Conservation (phyloP, 192 early-diverging fungal species). For the Coemansia sp. region DNA sequence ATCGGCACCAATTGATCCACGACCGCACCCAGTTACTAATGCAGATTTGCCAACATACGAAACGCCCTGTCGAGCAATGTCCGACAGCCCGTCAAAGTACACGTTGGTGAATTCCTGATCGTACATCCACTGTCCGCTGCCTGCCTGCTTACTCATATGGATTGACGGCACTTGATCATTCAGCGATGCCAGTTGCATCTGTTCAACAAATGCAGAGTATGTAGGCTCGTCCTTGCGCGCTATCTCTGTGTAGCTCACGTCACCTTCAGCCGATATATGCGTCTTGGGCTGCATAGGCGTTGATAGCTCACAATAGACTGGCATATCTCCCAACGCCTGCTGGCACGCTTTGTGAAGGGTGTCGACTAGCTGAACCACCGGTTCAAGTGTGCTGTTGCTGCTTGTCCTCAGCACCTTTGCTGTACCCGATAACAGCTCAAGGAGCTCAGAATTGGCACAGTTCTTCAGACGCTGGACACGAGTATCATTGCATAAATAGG, state of each 20-base stretch:
- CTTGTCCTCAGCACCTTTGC: conserved; percentile 56
- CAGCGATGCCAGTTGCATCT: conserved; percentile 54
- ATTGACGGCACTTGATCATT: conserved; percentile 21
- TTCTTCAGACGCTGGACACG: conserved; percentile 68
- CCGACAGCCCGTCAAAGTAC: conserved; percentile 73
- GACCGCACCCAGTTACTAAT: conserved; percentile 88
- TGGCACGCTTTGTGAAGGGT: conserved; percentile 74
- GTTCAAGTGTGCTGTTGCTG: conserved; percentile 66
- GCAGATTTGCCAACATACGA: conserved; percentile 80
- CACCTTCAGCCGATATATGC: conserved; percentile 67
- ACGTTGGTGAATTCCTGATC: conserved; percentile 62
- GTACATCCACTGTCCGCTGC: conserved; percentile 63
- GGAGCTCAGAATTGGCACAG: conserved; percentile 68
- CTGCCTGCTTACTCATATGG: conserved; percentile 12
- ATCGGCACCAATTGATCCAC: conserved; percentile 66
- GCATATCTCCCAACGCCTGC: conserved; percentile 63
- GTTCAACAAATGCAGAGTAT: conserved; percentile 80
- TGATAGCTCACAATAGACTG: conserved; percentile 83
- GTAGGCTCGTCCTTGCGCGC: conserved; percentile 70
- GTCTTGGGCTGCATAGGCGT: conserved; percentile 78
- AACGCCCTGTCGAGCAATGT: conserved; percentile 72
- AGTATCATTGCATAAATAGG: conserved; percentile 57
- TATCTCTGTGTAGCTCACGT: conserved; percentile 77
- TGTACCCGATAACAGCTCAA: conserved; percentile 78
- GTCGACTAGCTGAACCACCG: conserved; percentile 52